Conservation (phyloP, 208 protist genomes). For the Wallacemonas collosoma region DNA sequence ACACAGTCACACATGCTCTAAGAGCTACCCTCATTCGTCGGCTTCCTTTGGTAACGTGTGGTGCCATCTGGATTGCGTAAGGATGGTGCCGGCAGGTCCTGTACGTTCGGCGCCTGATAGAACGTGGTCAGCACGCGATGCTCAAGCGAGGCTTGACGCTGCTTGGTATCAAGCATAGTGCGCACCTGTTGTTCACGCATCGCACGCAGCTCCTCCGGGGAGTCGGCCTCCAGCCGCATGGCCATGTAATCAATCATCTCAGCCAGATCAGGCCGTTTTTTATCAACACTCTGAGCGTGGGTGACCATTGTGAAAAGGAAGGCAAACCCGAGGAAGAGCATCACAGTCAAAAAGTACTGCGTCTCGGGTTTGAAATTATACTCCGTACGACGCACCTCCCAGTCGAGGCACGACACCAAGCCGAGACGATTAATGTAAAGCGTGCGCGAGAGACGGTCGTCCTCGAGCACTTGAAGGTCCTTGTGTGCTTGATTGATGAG, state of each 20-base stretch:
- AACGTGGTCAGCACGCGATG: slow-evolving; percentile 80
- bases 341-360: slow-evolving; percentile 44
- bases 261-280: slow-evolving; percentile 66
- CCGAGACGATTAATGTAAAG: slow-evolving; percentile 90
- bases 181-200: slow-evolving; percentile 67
- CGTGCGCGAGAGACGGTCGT: slow-evolving; percentile 83
- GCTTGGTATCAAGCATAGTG: slow-evolving; percentile 46
- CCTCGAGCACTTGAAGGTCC: slow-evolving; percentile 80
- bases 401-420: slow-evolving; percentile 89
- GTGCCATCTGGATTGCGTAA: slow-evolving; percentile 52
- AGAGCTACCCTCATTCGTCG: neutral
- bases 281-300: slow-evolving; percentile 57
- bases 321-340: slow-evolving; percentile 48
- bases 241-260: slow-evolving; percentile 84
- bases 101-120: slow-evolving; percentile 62
- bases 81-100: slow-evolving; percentile 35
- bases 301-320: slow-evolving; percentile 34
- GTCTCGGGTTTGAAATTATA: slow-evolving; percentile 82
- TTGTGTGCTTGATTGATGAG: slow-evolving; percentile 85
- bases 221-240: slow-evolving; percentile 82
- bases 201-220: slow-evolving; percentile 52
- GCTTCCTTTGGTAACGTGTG: slow-evolving; percentile 21
- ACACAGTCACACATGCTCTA: slow-evolving; percentile 3
- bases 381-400: slow-evolving; percentile 86
- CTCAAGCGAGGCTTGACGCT: slow-evolving; percentile 64